Evolutionary conservation across 345 rosid species (phyloP).

Genomic region (Rhodamnia rubescens): DNA sequence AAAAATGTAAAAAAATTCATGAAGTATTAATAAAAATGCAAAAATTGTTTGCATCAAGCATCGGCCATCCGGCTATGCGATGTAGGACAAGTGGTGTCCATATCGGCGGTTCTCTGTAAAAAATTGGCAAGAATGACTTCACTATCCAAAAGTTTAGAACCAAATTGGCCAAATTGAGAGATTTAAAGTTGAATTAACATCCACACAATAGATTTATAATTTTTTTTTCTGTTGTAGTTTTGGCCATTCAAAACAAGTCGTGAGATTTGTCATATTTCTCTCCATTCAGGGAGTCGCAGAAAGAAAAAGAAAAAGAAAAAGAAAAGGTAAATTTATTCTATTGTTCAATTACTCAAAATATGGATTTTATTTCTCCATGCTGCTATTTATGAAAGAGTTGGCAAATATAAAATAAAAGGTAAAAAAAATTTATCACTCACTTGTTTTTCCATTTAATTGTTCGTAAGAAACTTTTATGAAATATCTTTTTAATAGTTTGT

Average conservation of each 20-base stretch:
- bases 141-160: not conserved
- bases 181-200: not conserved
- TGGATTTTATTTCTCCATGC: too few species aligned
- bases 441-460: not conserved
- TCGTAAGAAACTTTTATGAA: not conserved
- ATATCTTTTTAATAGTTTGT: not conserved
- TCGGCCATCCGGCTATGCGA: not conserved
- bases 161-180: not conserved
- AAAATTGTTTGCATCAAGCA: not conserved
- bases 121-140: not conserved
- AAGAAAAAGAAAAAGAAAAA: too few species aligned
- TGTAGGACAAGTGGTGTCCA: not conserved
- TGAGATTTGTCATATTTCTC: not conserved
- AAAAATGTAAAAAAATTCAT: not conserved
- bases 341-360: too few species aligned
- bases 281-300: not conserved
- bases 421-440: not conserved
- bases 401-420: not conserved
- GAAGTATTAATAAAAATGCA: not conserved
- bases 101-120: rapidly evolving
- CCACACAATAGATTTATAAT: not conserved
- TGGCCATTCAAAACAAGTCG: not conserved
- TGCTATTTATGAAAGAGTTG: not conserved
- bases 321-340: too few species aligned
- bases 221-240: not conserved